Evolutionary conservation across 345 rosid genomes (phyloP), one percentile per base, ranked within the genome.

Genomic region (Conringia planisiliqua): DNA sequence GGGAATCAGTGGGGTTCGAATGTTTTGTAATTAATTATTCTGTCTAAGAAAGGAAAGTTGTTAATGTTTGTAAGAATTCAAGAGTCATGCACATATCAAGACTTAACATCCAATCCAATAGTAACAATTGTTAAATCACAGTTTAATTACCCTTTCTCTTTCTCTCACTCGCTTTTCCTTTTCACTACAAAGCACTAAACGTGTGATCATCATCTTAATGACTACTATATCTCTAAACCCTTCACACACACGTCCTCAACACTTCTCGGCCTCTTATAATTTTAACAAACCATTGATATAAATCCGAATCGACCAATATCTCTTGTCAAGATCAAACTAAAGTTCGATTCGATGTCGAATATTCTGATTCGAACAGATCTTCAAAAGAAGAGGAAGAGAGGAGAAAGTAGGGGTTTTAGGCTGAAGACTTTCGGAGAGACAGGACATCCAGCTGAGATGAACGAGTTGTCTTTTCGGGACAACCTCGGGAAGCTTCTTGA

Each of bases 341-440:
- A 40, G 63, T 48, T 68, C 40, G 7, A 64, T 52, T 40, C 39
- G 4, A 77, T 77, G 80, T 68, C 77, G n/a, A 78, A 51, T 69
- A 42, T 66, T 51, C 50, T 59, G 59, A 72, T 65, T 35, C 69
- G 35, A 32, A 66, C 62, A 44, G 51, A 48, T 50, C 64, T 72
- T 59, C 67, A 69, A 72, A 89, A 83, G 83, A 94, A 86, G 78
- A 88, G 97, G 70, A 94, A 83, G 85, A 89, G 92, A 75, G 91
- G 88, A 5, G 90, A 84, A 44, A 72, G 75, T 73, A 87, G 85
- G 75, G 87, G 78, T 48, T 94, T 89, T 20, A 83, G 87, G 81
- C 85, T 94, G 78, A 90, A 85, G 83, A 84, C 68, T 4, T 94
- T 94, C 48, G 92, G 95, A 22, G 91, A 85, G 44, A 35, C 84